These are phyloP conservation scores for Coemansia sp. DNA, from an alignment of 192 early-diverging fungal genomes.

Conservation along the genomic window DNA sequence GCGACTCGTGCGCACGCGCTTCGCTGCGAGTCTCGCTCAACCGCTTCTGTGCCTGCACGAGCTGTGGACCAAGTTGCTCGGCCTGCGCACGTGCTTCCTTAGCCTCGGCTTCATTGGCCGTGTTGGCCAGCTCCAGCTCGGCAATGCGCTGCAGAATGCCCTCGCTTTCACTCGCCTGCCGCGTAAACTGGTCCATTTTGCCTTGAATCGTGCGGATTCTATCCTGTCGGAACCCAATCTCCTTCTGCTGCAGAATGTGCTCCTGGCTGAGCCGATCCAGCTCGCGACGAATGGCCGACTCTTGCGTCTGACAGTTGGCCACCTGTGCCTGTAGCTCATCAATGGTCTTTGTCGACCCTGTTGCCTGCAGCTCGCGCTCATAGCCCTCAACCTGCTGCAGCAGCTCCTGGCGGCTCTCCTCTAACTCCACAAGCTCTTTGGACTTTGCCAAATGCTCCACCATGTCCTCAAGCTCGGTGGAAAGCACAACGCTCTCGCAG, in stretches of 20 bases:
- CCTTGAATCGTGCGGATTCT: conserved; percentile 27
- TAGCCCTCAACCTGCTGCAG: conserved; percentile 53
- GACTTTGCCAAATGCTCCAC: conserved; percentile 18
- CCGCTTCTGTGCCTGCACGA: conserved; percentile 19
- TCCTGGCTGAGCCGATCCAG: conserved; percentile 59
- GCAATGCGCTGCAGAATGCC: conserved; percentile 26
- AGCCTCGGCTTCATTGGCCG: conserved; percentile 8
- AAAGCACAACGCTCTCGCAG: conserved; percentile 14
- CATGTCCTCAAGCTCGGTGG: conserved; percentile 21
- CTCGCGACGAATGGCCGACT: conserved; percentile 54
- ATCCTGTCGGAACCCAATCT: conserved; percentile 53
- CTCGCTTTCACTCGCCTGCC: conserved; percentile 33
- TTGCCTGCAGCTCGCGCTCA: conserved; percentile 54
- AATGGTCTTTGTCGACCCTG: conserved; percentile 66
- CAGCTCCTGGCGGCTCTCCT: conserved; percentile 45
- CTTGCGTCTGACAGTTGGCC: conserved; percentile 38
- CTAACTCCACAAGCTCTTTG: conserved; percentile 28
- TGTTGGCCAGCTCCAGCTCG: conserved; percentile 19
- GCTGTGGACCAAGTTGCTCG: conserved; percentile 23
- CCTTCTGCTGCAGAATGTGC: conserved; percentile 57
- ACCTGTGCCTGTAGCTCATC: conserved; percentile 69
- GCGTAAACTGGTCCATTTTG: conserved; percentile 25
- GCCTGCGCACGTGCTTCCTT: conserved; percentile 21
- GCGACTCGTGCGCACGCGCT: conserved; percentile 18
- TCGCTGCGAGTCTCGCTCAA: conserved; percentile 38